A percentile compares a stretch with the other conserved stretches of the same genome.
phyloP scores from a whole-genome alignment of 1,284 basidiomycete genomes.

The Ustilago loliicola region DNA sequence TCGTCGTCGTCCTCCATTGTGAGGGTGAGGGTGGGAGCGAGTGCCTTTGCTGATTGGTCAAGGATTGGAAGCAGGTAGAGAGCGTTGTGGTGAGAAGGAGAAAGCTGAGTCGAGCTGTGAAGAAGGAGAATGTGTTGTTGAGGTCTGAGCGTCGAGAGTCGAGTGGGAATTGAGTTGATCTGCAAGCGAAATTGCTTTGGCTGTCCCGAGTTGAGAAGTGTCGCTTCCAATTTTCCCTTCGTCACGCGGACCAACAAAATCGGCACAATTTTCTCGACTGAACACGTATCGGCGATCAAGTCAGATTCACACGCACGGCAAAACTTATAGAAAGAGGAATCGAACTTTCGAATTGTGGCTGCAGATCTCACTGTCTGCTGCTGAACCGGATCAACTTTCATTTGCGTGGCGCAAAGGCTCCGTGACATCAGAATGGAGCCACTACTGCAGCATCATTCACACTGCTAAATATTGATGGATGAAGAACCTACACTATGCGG shows the following conservation, averaged over 20 bases:
- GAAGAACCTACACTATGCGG: too few species aligned
- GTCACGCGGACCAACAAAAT: not conserved
- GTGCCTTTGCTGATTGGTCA: not conserved
- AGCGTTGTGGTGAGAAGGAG: not conserved
- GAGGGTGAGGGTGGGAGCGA: not conserved
- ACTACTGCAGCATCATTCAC: too few species aligned
- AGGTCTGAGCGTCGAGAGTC: conserved; percentile 3
- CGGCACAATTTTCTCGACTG: not conserved
- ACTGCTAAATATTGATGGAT: too few species aligned
- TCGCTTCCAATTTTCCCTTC: not conserved
- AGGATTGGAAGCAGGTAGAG: not conserved
- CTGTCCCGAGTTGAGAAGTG: not conserved
- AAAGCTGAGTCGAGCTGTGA: not conserved
- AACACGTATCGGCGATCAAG: conserved; percentile 7
- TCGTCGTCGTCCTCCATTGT: conserved; percentile 61
- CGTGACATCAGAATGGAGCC: too few species aligned
- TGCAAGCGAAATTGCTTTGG: not conserved
- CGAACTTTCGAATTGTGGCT: too few species aligned
- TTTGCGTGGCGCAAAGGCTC: too few species aligned
- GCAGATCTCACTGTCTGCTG: too few species aligned
- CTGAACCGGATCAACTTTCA: too few species aligned
- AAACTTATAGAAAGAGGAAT: too few species aligned
- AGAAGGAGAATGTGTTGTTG: not conserved
- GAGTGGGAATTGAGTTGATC: conserved; percentile 3
- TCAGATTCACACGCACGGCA: not conserved